Evolutionary conservation across 768 basidiomycete genomes (phyloP), one percentile per base, ranked within the genome.

Genomic region (Suillus tomentosus): DNA sequence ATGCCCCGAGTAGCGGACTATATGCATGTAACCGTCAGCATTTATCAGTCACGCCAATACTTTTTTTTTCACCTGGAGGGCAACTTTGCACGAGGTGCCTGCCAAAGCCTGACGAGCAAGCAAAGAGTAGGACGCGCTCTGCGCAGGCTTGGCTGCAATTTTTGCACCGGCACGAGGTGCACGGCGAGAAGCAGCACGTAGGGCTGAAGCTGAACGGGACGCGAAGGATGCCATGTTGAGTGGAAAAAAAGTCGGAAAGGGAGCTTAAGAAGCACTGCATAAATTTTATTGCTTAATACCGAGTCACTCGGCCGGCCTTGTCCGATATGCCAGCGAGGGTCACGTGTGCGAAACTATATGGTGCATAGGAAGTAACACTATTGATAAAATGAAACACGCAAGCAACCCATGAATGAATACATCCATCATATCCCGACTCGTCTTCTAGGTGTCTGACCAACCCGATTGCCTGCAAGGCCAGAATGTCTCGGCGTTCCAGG

Each of bases 401-500:
- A 27, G 24, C 22, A 64, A 14, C 19, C 14, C 48, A 59, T 37
- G 11, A n/a, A n/a, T 51, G 50, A 17, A 34, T 24, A 24, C 27
- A 27, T n/a, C 37, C 14, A 61, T 74, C 70, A 93, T 68, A 94
- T 86, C 34, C 92, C 93, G 36, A 84, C 84, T 67, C 82, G 80
- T 66, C 89, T 82, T 67, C 89, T 79, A n/a, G 92, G 92, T 36
- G 93, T 95, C 73, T 91, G 90, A 3, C 82, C 81, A 37, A 90
- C 79, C 58, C 91, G 81, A 34, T 86, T 87, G 34, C 87, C 84
- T 31, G 87, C 87, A 70, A 87, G 81, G 4, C 89, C 90, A 9
- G 84, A 79, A 73, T 90, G 88, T 67, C 88, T 81, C 13, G 92
- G 92, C 9, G 93, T 94, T 22, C 92, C 91, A 36, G 92, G 92